Base-by-base conservation (phyloP, 768 basidiomycete genomes). In the Hortiboletus flavorubellus region DNA sequence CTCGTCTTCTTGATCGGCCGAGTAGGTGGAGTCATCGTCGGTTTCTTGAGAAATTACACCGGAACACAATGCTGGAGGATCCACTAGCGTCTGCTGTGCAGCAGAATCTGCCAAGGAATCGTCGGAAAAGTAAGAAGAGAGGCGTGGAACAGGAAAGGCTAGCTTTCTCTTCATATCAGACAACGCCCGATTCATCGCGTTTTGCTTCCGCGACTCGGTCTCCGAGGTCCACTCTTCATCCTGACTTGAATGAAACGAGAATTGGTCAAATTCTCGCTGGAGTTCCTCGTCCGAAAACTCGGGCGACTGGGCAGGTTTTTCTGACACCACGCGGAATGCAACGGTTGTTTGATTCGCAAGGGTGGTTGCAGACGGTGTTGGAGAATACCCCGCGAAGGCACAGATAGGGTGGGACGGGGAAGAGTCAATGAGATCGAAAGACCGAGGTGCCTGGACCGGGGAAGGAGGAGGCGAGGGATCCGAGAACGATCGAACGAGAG, bases 191-290 rank as follows among this genome's bases (percentile, higher is more conserved):
- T 60, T 49, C 14, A 58, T 46, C 3, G 30, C 52, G 4, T 58
- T 49, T 9, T 62, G 56, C 12, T 52, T 62, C 1, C 56, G 40
- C 11, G 50, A 38, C 15, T 53, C 60, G 2, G 61, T 54, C 14
- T 63, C 61, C 0, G 50, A 46, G 3, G 61, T 63, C 54, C 56
- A 62, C 2, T 63, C 61, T 16, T 60, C 59, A 1, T 59, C 53
- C 34, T 54, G 41, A n/a, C 39, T 54, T 0, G 50, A 59, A 16
- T 53, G 37, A 15, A 59, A 62, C 23, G 53, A 54, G 29, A 62
- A 62, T 3, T 42, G 29, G 40, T 54, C 60, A 18, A 54, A 62
- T 35, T 59, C 60, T 40, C 49, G 51, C 10, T 47, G 2, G 4
- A 57, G 48, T 3, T 57, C 60, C 5, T 51, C 55, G 4, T 62